Base-by-base conservation (phyloP, 345 rosid species). In the Dipteronia dyeriana region DNA sequence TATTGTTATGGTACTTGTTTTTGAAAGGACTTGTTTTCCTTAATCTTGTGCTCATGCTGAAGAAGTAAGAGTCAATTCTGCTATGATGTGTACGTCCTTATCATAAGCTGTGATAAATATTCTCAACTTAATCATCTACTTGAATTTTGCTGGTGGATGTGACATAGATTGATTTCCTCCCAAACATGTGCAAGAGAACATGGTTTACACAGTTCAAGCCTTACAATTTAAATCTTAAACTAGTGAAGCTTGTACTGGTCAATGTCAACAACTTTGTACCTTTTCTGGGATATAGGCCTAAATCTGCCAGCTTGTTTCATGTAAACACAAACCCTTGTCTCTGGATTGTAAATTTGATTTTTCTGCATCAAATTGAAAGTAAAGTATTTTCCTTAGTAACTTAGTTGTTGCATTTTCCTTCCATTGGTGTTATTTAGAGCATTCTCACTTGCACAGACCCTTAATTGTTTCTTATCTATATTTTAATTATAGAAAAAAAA, bases 1-100 rank as follows among this genome's bases (percentile, higher is more conserved):
- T 91, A 79, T 9, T 88, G 38, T 75, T 95, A 77, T 83, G 89
- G 97, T 88, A 62, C 76, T 65, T 72, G 25, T 39, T 75, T 72
- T 54, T 72, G n/a, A 22, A 59, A 23, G 45, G 43, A 47, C 38
- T 16, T 71, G 3, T n/a, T 65, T 51, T 64, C n/a, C 43, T 17
- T 12, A 23, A 68, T 39, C 54, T 73, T 68, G 31, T 34, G 22
- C 67, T 64, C 34, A 60, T 13, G 14, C 34, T 16, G 38, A n/a
- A 25, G 4, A 31, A 31, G 3, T 31, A 31, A 11, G 16, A 67
- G 61, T 56, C 53, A 16, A 54, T 51, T 25, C 38, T 73, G 47
- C 39, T 65, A 66, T 54, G 19, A 45, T 70, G 25, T 74, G 89
- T 95, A n/a, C n/a, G 25, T 29, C 22, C 26, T 31, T 11, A 14